A percentile compares a stretch with the other conserved stretches of the same genome.
Evolutionary conservation across 2,329 filamentous ascomycete genomes (phyloP).

Genomic region (Fusarium sulawesiense): DNA sequence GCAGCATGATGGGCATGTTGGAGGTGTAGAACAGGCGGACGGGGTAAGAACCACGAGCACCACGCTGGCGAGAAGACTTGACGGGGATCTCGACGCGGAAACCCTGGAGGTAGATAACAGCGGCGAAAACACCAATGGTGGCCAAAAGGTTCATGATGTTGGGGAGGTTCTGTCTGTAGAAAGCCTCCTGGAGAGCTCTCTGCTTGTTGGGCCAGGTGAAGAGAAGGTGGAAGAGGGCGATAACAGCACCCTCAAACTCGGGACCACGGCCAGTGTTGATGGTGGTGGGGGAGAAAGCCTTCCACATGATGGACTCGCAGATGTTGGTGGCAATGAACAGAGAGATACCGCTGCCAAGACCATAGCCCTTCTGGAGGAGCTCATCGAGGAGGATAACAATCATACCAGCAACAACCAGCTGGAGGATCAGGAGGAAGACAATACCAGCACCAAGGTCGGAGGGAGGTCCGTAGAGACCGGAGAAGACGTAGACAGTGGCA

Average conservation of each 20-base stretch:
- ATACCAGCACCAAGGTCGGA: conserved; percentile 97
- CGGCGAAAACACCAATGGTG: conserved; percentile 91
- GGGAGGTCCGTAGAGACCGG: conserved; percentile 95
- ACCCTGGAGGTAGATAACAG: conserved; percentile 98
- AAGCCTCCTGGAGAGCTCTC: conserved; percentile 96
- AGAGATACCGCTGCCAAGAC: conserved; percentile 97
- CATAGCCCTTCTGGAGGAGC: conserved; percentile 99
- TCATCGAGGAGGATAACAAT: conserved; percentile 99
- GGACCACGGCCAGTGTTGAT: conserved; percentile 99
- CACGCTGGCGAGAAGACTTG: conserved; percentile 99
- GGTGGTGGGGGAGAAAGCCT: conserved; percentile 98
- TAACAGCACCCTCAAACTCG: conserved; percentile 98
- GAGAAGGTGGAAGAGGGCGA: conserved; percentile 96
- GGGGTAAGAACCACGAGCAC: conserved; percentile 97
- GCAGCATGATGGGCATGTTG: conserved; percentile 99
- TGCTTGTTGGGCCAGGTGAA: conserved; percentile 99
- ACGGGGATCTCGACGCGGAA: conserved; percentile 99
- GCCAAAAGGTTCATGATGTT: conserved; percentile 99
- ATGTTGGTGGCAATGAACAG: conserved; percentile 99
- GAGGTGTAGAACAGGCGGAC: conserved; percentile 99
- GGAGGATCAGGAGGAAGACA: conserved; percentile 96
- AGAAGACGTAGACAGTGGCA: conserved; percentile 98
- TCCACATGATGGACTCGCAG: conserved; percentile 99
- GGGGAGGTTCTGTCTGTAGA: conserved; percentile 98
- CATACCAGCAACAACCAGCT: conserved; percentile 96